These are phyloP conservation scores for Cyclotella cryptica DNA, from an alignment of 108 stramenopile species.

Conservation along the genomic window DNA sequence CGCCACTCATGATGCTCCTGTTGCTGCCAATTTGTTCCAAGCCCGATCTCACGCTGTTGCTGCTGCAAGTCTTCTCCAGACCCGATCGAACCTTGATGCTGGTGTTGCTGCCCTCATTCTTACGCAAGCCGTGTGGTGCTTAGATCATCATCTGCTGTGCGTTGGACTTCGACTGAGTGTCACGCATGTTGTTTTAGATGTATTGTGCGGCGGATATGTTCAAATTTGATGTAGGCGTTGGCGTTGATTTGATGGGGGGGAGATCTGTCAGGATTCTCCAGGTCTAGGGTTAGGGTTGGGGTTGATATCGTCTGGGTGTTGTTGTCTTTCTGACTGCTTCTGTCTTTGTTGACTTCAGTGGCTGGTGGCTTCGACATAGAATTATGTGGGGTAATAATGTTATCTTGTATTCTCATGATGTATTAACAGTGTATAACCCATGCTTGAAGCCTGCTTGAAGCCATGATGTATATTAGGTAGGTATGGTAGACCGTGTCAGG, in stretches of 20 bases:
- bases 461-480: too few species aligned
- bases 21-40: slow-evolving; percentile 1
- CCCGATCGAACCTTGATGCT: too few species aligned
- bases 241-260: too few species aligned
- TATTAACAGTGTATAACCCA: too few species aligned
- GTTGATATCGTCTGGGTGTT: background rate
- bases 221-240: background rate
- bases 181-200: slow-evolving; percentile 8
- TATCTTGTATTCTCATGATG: background rate
- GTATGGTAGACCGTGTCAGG: too few species aligned
- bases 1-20: slow-evolving; percentile 1
- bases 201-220: background rate
- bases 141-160: too few species aligned
- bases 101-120: background rate
- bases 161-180: background rate
- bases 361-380: background rate
- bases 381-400: too few species aligned
- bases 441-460: too few species aligned
- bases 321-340: background rate
- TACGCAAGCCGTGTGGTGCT: background rate
- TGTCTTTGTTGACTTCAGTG: background rate
- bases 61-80: background rate
- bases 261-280: too few species aligned
- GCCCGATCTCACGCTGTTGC: background rate
- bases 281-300: background rate